Evolutionary conservation across 371 early-diverging fungal species (phyloP).

Genomic region (Choanephora cucurbitarum): DNA sequence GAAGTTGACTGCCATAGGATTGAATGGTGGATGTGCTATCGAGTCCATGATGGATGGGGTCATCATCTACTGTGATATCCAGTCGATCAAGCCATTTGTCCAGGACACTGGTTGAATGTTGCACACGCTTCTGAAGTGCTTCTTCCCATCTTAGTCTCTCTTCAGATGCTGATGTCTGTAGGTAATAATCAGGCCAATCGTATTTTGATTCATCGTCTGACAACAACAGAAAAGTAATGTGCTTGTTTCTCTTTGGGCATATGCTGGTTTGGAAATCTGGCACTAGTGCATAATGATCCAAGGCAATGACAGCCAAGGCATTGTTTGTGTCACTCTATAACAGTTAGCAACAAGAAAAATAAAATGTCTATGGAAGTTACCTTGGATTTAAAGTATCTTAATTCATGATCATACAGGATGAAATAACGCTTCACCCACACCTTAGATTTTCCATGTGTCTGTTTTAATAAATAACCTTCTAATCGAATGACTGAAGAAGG

Average conservation of each 20-base stretch:
- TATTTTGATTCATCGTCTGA: constrained; percentile 32
- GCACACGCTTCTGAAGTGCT: constrained; percentile 23
- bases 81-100: constrained; percentile 48
- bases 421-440: constrained; percentile 26
- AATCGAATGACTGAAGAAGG: constrained; percentile 13
- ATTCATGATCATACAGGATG: constrained; percentile 17
- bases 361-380: background rate
- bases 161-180: constrained; percentile 34
- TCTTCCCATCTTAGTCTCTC: constrained; percentile 33
- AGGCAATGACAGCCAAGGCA: constrained; percentile 30
- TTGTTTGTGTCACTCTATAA: constrained; percentile 31
- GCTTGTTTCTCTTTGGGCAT: constrained; percentile 15
- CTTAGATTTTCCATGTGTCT: constrained; percentile 42
- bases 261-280: constrained; percentile 14
- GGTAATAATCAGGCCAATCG: constrained; percentile 35
- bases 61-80: constrained; percentile 24
- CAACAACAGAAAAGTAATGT: constrained; percentile 31
- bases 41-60: background rate
- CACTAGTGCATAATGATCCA: constrained; percentile 35
- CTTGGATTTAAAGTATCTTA: constrained; percentile 22
- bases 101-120: constrained; percentile 34
- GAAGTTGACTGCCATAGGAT: background rate
- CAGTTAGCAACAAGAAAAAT: background rate
- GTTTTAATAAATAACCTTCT: constrained; percentile 44
- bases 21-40: background rate